phyloP scores from a whole-genome alignment of 2,329 filamentous ascomycete species.

The Monosporascus cannonballus region DNA sequence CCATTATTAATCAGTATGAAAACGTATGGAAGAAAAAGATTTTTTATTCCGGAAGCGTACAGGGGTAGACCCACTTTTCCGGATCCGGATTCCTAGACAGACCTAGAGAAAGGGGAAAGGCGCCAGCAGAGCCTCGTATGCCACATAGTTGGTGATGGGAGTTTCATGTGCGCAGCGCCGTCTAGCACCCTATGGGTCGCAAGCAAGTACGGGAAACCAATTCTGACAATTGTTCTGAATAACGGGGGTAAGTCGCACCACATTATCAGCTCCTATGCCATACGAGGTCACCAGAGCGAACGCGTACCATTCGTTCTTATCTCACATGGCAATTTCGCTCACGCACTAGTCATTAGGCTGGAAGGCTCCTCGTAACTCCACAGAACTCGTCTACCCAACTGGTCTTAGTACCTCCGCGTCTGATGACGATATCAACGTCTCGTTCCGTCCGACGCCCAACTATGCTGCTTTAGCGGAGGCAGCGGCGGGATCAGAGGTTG shows the following conservation, averaged over 20 bases:
- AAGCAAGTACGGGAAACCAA: constrained; percentile 39
- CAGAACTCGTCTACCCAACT: constrained; percentile 17
- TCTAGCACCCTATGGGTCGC: constrained; percentile 44
- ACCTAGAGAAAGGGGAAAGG: constrained; percentile 40
- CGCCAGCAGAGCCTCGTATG: constrained; percentile 36
- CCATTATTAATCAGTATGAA: too few species aligned
- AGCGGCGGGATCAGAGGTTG: constrained; percentile 14
- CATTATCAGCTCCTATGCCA: neutral
- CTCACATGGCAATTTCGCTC: neutral
- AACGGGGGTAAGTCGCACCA: constrained; percentile 37
- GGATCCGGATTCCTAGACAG: too few species aligned
- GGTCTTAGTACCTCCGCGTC: constrained; percentile 14
- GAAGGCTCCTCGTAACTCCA: constrained; percentile 20
- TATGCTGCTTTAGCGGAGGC: constrained; percentile 21
- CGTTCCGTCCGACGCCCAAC: constrained; percentile 20
- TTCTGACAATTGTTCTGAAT: constrained; percentile 44
- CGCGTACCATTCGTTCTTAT: neutral
- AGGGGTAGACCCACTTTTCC: too few species aligned
- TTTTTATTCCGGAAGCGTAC: too few species aligned
- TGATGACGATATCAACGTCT: constrained; percentile 20
- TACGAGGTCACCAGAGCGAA: neutral
- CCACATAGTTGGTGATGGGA: constrained; percentile 44
- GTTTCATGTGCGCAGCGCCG: constrained; percentile 42
- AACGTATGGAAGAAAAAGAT: too few species aligned
- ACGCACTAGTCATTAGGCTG: constrained; percentile 11